Base-by-base conservation (phyloP, 495 filamentous ascomycete species). In the Oidiodendron maius region DNA sequence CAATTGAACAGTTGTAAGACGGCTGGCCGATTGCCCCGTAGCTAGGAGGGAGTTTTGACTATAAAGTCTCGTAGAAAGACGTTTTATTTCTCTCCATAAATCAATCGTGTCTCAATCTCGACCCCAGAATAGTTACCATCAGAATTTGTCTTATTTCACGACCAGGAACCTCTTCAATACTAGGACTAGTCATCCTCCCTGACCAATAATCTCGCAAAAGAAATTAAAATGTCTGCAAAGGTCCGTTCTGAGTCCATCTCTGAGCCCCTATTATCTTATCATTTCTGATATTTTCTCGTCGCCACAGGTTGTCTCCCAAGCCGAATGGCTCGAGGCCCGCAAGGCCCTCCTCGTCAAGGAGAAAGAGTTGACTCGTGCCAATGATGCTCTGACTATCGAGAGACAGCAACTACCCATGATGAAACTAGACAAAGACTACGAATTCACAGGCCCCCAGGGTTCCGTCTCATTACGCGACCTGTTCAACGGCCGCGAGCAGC, bases 321-420 rank as follows among this genome's bases (percentile, higher is more conserved):
- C 60, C 18, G 66, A 71, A 52, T 71, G 63, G 57, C 51, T 60
- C 32, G 24, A 40, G 9, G 68, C 68, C 10, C 68, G 65, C 17
- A 52, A 54, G 4, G 43, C 55, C 3, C 65, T 69, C 37, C 63
- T 70, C 47, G 36, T 48, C 9, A 57, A 68, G 48, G 66, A 70
- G 41, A 69, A 67, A 57, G 66, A 41, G 9, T 50, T 53, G 15
- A 63, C 60, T 6, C 62, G 38, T 5, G 47, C 56, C 15, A 53
- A 51, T 40, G 61, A 67, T 44, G 52, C 42, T 13, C 53, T 71
- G 32, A 48, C 57, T 12, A 56, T 56, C 13, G 37, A 58, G 24
- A 9, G 16, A 12, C 64, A 61, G 26, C 26, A 58, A 10, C 60
- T 71, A 0, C 66, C 66, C 44, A 66, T 66, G 57, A 62, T 68